Conservation (phyloP, 2,329 filamentous ascomycete genomes). For the Aspergillus pseudoglaucus region DNA sequence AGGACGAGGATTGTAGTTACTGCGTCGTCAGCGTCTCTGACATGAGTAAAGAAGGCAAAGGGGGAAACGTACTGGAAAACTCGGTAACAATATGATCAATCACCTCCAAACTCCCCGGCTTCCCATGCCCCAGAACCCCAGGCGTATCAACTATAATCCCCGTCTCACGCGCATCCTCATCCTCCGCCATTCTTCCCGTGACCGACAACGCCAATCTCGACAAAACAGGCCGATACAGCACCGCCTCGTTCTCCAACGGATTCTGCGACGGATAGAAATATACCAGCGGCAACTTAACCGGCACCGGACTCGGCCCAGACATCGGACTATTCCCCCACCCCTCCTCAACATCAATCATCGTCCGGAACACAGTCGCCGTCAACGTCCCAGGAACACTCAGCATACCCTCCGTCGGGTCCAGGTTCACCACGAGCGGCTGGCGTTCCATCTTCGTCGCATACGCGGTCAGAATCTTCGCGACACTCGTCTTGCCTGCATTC, state of each 20-base stretch:
- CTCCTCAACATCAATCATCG: conserved; percentile 79
- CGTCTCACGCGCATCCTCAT: conserved; percentile 61
- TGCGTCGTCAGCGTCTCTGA: conserved; percentile 22
- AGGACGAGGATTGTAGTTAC: conserved; percentile 77
- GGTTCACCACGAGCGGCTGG: conserved; percentile 76
- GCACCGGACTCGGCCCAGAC: conserved; percentile 78
- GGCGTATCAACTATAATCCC: conserved; percentile 85
- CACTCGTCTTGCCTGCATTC: conserved; percentile 74
- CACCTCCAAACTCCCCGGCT: conserved; percentile 62
- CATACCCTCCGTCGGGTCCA: conserved; percentile 75
- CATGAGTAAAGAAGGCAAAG: not conserved
- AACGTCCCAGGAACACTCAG: conserved; percentile 72
- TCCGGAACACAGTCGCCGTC: conserved; percentile 79
- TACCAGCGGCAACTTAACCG: conserved; percentile 85
- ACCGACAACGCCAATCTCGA: conserved; percentile 73
- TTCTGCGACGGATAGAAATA: conserved; percentile 76
- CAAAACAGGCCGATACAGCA: conserved; percentile 66
- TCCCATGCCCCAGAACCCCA: conserved; percentile 59
- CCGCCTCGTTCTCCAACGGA: conserved; percentile 62
- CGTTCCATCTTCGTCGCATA: conserved; percentile 69
- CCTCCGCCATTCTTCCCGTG: conserved; percentile 69
- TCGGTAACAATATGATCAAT: conserved; percentile 72
- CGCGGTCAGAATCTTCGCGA: conserved; percentile 68
- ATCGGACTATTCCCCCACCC: conserved; percentile 88
- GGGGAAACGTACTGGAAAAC: conserved; percentile 50